Evolutionary conservation across 176 grass and related monocot species (phyloP).

Genomic region (Puccinellia tenuiflora): DNA sequence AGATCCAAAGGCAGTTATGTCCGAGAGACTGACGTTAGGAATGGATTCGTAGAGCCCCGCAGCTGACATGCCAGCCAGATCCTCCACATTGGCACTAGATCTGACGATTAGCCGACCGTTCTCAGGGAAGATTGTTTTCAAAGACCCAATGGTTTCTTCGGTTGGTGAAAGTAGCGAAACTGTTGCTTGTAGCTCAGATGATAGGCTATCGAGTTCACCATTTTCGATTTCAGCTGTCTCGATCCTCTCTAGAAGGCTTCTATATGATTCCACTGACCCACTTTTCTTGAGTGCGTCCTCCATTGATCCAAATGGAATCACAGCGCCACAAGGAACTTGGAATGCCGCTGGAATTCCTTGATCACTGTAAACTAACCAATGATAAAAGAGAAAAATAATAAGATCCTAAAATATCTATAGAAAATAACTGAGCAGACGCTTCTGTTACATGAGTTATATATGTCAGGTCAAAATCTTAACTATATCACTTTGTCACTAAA

Average conservation of each 20-base stretch:
- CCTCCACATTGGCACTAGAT: slow-evolving; percentile 95
- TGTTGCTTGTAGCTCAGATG: slow-evolving; percentile 55
- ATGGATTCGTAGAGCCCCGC: slow-evolving; percentile 92
- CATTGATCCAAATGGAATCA: slow-evolving; percentile 96
- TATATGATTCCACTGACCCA: slow-evolving; percentile 57
- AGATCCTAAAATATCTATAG: not conserved
- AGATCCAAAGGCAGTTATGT: slow-evolving; percentile 49
- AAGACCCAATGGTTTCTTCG: slow-evolving; percentile 45
- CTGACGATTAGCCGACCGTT: slow-evolving; percentile 71
- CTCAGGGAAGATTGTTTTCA: slow-evolving; percentile 44
- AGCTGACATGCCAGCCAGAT: slow-evolving; percentile 96
- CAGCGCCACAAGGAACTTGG: slow-evolving; percentile 66
- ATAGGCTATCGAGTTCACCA: slow-evolving; percentile 71
- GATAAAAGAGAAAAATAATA: slow-evolving; percentile 4
- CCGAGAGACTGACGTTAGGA: slow-evolving; percentile 70
- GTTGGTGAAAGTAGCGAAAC: slow-evolving; percentile 54
- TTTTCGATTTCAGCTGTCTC: slow-evolving; percentile 69
- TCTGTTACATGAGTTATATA: not conserved
- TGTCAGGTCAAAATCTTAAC: not conserved
- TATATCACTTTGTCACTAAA: not conserved
- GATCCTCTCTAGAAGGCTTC: slow-evolving; percentile 54
- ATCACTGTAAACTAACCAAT: slow-evolving; percentile 66
- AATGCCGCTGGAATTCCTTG: slow-evolving; percentile 74
- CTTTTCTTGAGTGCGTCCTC: slow-evolving; percentile 74
- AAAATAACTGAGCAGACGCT: not conserved